Evolutionary conservation across 2,329 filamentous ascomycete genomes (phyloP).

Genomic region (Ascochyta koolunga): DNA sequence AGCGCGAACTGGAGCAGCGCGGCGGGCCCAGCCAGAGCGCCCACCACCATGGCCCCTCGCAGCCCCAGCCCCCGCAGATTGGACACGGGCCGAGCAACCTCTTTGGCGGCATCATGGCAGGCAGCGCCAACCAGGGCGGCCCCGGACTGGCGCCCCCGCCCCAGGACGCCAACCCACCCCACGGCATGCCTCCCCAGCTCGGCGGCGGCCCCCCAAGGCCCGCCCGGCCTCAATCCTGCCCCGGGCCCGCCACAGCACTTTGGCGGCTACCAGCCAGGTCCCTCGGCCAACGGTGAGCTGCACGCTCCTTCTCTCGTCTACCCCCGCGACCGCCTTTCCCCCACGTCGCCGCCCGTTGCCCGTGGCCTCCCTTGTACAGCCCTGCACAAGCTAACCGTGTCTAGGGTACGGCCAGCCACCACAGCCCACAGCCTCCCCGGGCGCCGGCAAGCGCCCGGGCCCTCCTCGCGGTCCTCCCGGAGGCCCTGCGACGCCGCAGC

Average conservation of each 20-base stretch:
- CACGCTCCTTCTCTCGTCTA: conserved; percentile 16
- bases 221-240: conserved; percentile 66
- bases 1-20: conserved; percentile 81
- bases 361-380: neutral
- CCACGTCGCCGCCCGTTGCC: neutral
- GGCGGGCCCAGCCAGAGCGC: conserved; percentile 72
- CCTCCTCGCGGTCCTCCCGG: conserved; percentile 66
- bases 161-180: conserved; percentile 65
- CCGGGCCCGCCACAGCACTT: conserved; percentile 70
- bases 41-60: conserved; percentile 75
- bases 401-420: conserved; percentile 82
- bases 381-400: conserved; percentile 12
- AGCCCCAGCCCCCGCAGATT: conserved; percentile 79
- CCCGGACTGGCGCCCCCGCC: conserved; percentile 77
- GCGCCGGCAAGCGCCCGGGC: conserved; percentile 76
- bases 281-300: conserved; percentile 65
- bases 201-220: conserved; percentile 73
- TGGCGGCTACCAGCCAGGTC: conserved; percentile 70
- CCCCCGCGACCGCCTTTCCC: neutral
- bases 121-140: conserved; percentile 79
- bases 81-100: conserved; percentile 87
- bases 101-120: conserved; percentile 95
- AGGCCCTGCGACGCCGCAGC: conserved; percentile 83
- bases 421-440: conserved; percentile 84
- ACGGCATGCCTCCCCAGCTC: conserved; percentile 65